Evolutionary conservation across 2,329 filamentous ascomycete species (phyloP).

Genomic region (Trichothecium roseum): DNA sequence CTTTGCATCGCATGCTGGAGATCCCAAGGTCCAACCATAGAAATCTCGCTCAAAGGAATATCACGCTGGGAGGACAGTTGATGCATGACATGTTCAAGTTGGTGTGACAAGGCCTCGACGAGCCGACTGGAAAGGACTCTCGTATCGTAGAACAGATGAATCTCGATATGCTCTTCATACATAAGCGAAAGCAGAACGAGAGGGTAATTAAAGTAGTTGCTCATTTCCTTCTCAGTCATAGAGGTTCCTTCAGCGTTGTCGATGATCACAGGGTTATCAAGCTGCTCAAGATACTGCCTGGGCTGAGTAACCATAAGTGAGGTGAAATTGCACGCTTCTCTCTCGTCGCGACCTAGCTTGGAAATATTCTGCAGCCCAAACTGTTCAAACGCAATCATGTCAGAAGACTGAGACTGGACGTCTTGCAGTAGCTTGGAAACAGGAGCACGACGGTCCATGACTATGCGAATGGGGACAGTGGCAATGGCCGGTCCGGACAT

Average conservation of each 20-base stretch:
- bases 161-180: background rate
- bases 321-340: conserved; percentile 1
- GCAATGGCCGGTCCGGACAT: conserved; percentile 8
- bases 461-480: conserved; percentile 9
- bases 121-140: background rate
- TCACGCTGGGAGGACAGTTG: background rate
- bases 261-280: background rate
- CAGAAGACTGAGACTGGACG: conserved; percentile 7
- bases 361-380: conserved; percentile 10
- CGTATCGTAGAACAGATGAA: conserved; percentile 4
- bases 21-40: background rate
- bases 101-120: background rate
- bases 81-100: background rate
- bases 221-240: conserved; percentile 20
- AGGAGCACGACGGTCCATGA: conserved; percentile 3
- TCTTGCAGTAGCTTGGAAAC: conserved; percentile 6
- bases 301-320: background rate
- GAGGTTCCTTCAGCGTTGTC: background rate
- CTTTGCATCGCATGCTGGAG: background rate
- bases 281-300: background rate
- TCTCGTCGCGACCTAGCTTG: conserved; percentile 4
- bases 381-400: conserved; percentile 14
- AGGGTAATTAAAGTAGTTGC: background rate
- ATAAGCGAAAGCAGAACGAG: background rate
- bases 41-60: background rate